A percentile compares a stretch with the other conserved stretches of the same genome.
phyloP scores from a whole-genome alignment of 208 protist genomes.

The Phytomonas francai region DNA sequence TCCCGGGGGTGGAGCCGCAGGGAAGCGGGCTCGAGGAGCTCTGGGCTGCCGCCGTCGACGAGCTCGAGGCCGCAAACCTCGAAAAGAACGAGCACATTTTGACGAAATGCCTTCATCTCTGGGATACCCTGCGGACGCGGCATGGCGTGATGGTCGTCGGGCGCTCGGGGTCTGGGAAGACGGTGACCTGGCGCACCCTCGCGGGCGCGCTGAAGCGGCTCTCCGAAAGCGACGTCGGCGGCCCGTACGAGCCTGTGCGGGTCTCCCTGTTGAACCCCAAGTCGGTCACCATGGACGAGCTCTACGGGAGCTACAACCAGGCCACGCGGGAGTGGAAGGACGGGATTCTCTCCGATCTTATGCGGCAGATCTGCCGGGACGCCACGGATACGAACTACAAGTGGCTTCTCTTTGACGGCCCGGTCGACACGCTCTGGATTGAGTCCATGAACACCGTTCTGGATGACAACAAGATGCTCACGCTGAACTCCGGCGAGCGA shows the following conservation, averaged over 20 bases:
- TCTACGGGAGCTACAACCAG: slow-evolving; percentile 97
- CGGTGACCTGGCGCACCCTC: slow-evolving; percentile 91
- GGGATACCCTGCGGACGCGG: slow-evolving; percentile 94
- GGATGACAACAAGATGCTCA: slow-evolving; percentile 99
- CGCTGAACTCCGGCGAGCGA: slow-evolving; percentile 96
- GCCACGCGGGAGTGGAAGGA: slow-evolving; percentile 97
- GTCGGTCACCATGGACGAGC: slow-evolving; percentile 93
- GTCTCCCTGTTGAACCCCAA: slow-evolving; percentile 96
- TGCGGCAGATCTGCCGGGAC: slow-evolving; percentile 91
- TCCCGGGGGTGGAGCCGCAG: slow-evolving; percentile 88
- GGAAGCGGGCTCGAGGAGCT: slow-evolving; percentile 77
- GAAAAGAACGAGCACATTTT: slow-evolving; percentile 83
- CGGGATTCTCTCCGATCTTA: slow-evolving; percentile 94
- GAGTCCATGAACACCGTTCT: slow-evolving; percentile 99
- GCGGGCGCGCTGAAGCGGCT: slow-evolving; percentile 67
- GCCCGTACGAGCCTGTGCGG: slow-evolving; percentile 80
- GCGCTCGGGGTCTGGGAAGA: slow-evolving; percentile 92
- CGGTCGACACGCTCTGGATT: slow-evolving; percentile 99
- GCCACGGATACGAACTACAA: slow-evolving; percentile 90
- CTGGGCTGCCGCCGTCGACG: slow-evolving; percentile 67
- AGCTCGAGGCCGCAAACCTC: slow-evolving; percentile 63
- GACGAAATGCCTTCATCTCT: slow-evolving; percentile 93
- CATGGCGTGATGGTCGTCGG: slow-evolving; percentile 99
- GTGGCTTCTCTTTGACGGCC: slow-evolving; percentile 98
- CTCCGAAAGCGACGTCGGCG: slow-evolving; percentile 73